Base-by-base conservation (phyloP, 345 rosid species). In the Citrus hindsii region DNA sequence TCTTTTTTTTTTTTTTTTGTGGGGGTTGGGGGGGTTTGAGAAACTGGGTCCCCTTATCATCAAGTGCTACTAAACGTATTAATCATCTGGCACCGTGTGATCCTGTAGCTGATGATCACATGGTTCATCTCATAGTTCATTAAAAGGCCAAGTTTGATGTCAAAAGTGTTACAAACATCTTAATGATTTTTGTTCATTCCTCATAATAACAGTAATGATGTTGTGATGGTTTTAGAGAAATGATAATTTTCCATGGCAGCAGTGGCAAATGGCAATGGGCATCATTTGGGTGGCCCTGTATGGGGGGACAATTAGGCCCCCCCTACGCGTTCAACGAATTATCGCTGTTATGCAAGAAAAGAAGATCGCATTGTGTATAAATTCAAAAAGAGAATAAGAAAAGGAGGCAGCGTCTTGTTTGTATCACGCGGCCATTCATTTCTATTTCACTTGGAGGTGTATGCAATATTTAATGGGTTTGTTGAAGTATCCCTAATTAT, bases 201-300 rank as follows among this genome's bases (percentile, higher is more conserved):
- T 70, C 73, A 77, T 67, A 65, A 83, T 78, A 68, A 76, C 67
- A 18, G 76, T 67, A 69, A 66, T 35, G 69, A 33, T 33, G 69
- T 1, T 66, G 70, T 21, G 85, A 76, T 80, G 80, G 84, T 75
- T 71, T 69, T 75, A 42, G 80, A 69, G 82, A 60, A 80, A 82
- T 82, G 74, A 76, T 46, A 46, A 46, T 48, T 73, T n/a, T 40
- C 27, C 21, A 32, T 51, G 67, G 81, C 53, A 77, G 83, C 83
- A 80, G 37, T 76, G 68, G 51, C 83, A 69, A 46, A 30, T 78
- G 68, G 51, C 83, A 75, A 33, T 77, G 70, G 53, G 81, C 77
- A 86, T 83, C 75, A 86, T 80, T 79, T 40, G 66, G 53, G 71
- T 62, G 63, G 74, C 74, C 78, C 55, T 32, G 51, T 72, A 69